Evolutionary conservation across 2,329 filamentous ascomycete species (phyloP).

Genomic region (Alternaria infectoria): DNA sequence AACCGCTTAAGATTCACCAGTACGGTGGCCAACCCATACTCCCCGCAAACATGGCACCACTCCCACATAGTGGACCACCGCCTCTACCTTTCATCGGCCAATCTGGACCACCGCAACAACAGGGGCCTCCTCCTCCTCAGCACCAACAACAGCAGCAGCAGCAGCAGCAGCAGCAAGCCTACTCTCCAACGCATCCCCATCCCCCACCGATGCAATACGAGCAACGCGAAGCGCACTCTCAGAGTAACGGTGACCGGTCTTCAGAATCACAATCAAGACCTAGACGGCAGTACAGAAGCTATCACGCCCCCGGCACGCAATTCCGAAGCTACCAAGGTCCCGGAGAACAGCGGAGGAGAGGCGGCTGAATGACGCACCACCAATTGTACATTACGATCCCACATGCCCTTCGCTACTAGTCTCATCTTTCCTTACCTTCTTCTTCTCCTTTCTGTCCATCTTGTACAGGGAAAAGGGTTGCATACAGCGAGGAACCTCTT

Average conservation of each 20-base stretch:
- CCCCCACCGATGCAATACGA: conserved; percentile 28
- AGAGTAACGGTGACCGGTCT: conserved; percentile 9
- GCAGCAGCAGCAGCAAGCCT: conserved; percentile 5
- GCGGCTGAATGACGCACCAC: conserved; percentile 13
- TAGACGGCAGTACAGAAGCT: conserved; percentile 38
- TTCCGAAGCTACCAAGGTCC: conserved; percentile 44
- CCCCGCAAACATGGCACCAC: conserved; percentile 47
- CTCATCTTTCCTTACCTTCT: neutral
- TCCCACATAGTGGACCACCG: conserved; percentile 16
- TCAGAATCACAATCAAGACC: conserved; percentile 34
- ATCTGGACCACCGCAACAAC: neutral
- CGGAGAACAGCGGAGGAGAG: conserved; percentile 29
- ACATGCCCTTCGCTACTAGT: neutral
- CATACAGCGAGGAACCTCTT: neutral
- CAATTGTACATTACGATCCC: neutral
- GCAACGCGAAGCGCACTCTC: conserved; percentile 22
- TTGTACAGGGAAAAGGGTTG: neutral
- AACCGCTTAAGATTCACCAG: conserved; percentile 46
- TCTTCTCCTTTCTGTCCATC: neutral
- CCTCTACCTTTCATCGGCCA: conserved; percentile 3
- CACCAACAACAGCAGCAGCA: neutral
- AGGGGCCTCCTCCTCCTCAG: neutral
- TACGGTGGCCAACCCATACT: conserved; percentile 51
- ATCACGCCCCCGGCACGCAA: conserved; percentile 43
- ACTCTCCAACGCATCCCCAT: conserved; percentile 30